A percentile compares a stretch with the other conserved stretches of the same genome.
Evolutionary conservation across 169 alveolate genomes (phyloP).

Genomic region (Perkinsus marinus): DNA sequence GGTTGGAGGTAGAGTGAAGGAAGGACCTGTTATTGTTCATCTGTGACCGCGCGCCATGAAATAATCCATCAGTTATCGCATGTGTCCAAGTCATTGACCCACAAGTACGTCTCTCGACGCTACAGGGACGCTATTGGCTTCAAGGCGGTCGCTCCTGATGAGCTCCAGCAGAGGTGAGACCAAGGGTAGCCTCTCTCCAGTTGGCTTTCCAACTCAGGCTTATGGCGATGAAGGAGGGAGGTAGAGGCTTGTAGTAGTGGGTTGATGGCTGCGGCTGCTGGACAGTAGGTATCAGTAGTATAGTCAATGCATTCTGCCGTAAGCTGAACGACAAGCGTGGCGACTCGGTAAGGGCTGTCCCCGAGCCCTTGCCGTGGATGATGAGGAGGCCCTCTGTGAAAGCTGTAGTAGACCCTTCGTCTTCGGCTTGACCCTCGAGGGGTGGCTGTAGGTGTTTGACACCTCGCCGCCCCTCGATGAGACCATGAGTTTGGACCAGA

Average conservation of each 20-base stretch:
- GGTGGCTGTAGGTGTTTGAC: background rate
- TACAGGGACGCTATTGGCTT: background rate
- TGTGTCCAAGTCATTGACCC: background rate
- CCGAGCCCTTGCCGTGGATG: background rate
- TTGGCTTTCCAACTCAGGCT: background rate
- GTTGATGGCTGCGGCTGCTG: background rate
- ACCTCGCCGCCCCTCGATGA: background rate
- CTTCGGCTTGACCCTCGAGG: background rate
- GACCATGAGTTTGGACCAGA: background rate
- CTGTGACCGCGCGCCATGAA: too few species aligned
- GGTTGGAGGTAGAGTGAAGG: too few species aligned
- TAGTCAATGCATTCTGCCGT: background rate
- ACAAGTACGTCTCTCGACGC: background rate
- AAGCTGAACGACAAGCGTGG: background rate
- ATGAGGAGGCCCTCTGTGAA: background rate
- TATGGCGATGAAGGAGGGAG: background rate
- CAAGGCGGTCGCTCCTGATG: background rate
- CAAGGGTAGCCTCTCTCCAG: background rate
- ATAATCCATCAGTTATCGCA: background rate
- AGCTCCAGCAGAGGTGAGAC: background rate
- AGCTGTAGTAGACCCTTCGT: background rate
- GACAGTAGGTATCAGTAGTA: background rate
- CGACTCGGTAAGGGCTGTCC: background rate
- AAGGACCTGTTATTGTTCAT: too few species aligned
- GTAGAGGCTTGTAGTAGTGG: background rate